These are phyloP conservation scores for Daphne laureola DNA, from an alignment of 441 rosid genomes.

Conservation along the genomic window DNA sequence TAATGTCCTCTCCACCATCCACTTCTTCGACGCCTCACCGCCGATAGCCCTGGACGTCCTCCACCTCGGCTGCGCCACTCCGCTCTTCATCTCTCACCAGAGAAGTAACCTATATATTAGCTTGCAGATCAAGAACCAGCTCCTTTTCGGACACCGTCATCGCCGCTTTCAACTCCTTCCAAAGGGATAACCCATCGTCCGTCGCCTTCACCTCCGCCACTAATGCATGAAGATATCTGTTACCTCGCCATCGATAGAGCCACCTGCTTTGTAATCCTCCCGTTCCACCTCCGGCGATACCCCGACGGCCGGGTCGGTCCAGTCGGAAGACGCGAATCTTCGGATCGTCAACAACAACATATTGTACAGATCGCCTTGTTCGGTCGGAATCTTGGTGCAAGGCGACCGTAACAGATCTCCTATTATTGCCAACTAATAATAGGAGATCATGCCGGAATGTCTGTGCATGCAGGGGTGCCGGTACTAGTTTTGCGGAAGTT, in stretches of 20 bases:
- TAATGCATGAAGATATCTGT: slow-evolving; percentile 41
- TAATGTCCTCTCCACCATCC: slow-evolving; percentile 27
- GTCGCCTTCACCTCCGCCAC: slow-evolving; percentile 26
- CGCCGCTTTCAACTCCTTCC: slow-evolving; percentile 22
- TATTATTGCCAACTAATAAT: too few relatives aligned
- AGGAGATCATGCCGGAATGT: too few relatives aligned
- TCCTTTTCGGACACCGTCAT: slow-evolving; percentile 22
- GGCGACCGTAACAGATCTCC: too few relatives aligned
- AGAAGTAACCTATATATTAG: slow-evolving; percentile 16
- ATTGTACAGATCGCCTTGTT: slow-evolving; percentile 29
- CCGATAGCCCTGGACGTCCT: slow-evolving; percentile 29
- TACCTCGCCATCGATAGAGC: slow-evolving; percentile 27
- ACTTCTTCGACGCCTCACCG: slow-evolving; percentile 23
- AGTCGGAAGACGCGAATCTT: slow-evolving; percentile 11
- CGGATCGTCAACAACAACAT: slow-evolving; percentile 19
- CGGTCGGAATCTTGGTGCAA: slow-evolving; percentile 29
- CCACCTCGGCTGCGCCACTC: slow-evolving; percentile 41
- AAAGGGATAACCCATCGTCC: slow-evolving; percentile 6
- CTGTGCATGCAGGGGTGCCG: too few relatives aligned
- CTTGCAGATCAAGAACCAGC: background rate
- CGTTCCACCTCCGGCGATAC: slow-evolving; percentile 32
- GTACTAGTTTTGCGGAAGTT: too few relatives aligned
- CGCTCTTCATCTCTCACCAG: slow-evolving; percentile 48
- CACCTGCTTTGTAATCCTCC: slow-evolving; percentile 27
- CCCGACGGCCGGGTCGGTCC: slow-evolving; percentile 20